Evolutionary conservation across 2,329 filamentous ascomycete genomes (phyloP), one percentile per base, ranked within the genome.

Genomic region (Epichloe sibirici): DNA sequence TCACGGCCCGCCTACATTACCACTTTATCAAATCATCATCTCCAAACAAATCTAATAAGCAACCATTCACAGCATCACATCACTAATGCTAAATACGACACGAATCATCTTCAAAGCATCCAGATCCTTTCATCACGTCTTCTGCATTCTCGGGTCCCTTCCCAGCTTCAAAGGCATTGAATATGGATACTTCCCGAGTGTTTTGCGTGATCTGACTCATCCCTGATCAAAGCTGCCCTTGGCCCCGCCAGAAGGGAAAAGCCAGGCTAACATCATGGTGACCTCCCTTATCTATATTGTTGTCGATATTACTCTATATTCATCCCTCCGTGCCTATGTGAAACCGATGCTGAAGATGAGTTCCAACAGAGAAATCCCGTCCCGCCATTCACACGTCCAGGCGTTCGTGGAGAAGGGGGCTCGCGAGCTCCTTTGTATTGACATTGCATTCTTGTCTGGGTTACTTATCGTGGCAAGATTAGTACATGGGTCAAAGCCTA

Each of bases 351-450:
- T 40, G 23, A 46, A 21, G 34, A 46, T 46, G 15, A 15, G 15
- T n/a, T 17, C 40, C 21, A 13, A 51, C 13, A 31, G 38, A 4
- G 21, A 6, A 40, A n/a, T 38, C 8, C 48, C 31, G 2, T 34
- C 17, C 21, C 11, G 48, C 17, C 25, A 35, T 17, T 39, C 3
- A 40, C 23, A 40, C 28, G 6, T 12, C 25, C 13, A 13, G 39
- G 21, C 15, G 21, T 31, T 45, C 8, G 3, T 21, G 49, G 13
- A 51, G 37, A 21, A 48, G 23, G 48, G 23, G 5, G 13, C 31
- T 25, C n/a, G n/a, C 21, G 42, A 48, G 7, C 49, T 55, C 55
- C 53, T 55, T 47, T 51, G 42, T 49, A 53, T 55, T 56, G 53
- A 44, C 35, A 58, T 54, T 55, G 51, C 54, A 55, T 54, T 56